phyloP scores from a whole-genome alignment of 2,329 filamentous ascomycete genomes.

The Arthroderma sp. region DNA sequence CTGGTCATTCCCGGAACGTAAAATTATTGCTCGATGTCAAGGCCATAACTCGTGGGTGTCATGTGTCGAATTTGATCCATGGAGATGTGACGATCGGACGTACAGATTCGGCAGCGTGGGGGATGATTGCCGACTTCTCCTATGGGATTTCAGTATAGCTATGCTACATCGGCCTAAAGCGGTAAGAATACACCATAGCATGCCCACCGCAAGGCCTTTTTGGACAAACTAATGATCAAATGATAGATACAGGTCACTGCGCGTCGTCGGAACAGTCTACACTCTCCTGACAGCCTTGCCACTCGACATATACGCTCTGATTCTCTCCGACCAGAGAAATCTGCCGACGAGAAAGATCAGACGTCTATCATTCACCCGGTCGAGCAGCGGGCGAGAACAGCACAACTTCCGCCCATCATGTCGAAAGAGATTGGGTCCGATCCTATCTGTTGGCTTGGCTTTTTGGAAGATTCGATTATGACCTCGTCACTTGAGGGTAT shows the following conservation, averaged over 20 bases:
- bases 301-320: slow-evolving; percentile 52
- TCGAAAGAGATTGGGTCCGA: slow-evolving; percentile 75
- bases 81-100: slow-evolving; percentile 89
- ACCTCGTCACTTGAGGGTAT: slow-evolving; percentile 83
- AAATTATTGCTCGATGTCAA: slow-evolving; percentile 80
- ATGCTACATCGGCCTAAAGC: slow-evolving; percentile 89
- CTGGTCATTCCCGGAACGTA: slow-evolving; percentile 75
- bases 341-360: slow-evolving; percentile 40
- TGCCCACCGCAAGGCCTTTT: slow-evolving; percentile 2
- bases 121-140: slow-evolving; percentile 75
- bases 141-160: slow-evolving; percentile 96
- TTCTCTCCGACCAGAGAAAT: slow-evolving; percentile 48
- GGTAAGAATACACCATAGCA: slow-evolving; percentile 41
- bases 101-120: slow-evolving; percentile 95
- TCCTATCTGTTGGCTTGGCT: slow-evolving; percentile 80
- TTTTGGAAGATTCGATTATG: slow-evolving; percentile 84
- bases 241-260: slow-evolving; percentile 26
- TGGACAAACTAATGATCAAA: background rate
- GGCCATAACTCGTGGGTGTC: slow-evolving; percentile 96
- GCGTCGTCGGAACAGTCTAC: slow-evolving; percentile 29
- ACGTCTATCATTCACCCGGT: slow-evolving; percentile 62
- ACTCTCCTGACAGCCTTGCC: slow-evolving; percentile 44
- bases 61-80: slow-evolving; percentile 85
- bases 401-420: slow-evolving; percentile 84
- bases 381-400: slow-evolving; percentile 69